Evolutionary conservation across 2,329 filamentous ascomycete genomes (phyloP), one percentile per base, ranked within the genome.

Genomic region (Tolypocladium ophioglossoides): DNA sequence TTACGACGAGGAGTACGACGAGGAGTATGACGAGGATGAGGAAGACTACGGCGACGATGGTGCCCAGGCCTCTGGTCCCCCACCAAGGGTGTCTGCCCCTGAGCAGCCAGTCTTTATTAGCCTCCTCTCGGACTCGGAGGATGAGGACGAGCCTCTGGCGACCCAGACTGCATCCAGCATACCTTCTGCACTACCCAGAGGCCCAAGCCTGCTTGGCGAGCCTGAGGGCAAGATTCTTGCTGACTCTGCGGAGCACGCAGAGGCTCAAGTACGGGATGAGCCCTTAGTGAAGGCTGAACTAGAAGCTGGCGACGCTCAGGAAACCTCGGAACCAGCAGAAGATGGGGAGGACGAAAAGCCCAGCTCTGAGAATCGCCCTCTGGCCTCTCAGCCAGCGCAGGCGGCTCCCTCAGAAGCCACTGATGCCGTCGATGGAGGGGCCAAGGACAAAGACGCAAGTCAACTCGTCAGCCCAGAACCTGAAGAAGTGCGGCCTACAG

Each of bases 41-140:
- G 57, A 56, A 41, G 54, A 54, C 12, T 46, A 57, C 35, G 24
- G 38, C 8, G 54, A 56, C 9, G 51, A 41, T 11, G 52, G 51
- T 10, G 54, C 46, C 18, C 39, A 56, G 30, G 50, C 20, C 14
- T 48, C 57, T 55, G 44, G 46, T 30, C 34, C 48, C 39, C 53
- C 53, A 27, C 40, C 55, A 30, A 44, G 38, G 14, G 57, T 61
- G 6, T 37, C 61, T 12, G 56, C 56, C 11, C 56, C 67, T 1
- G 63, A 63, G 9, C 63, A 67, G 9, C 73, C 74, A 1, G 68
- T 77, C 4, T 68, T 78, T 20, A 78, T 79, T 55, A 71, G 70
- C 52, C 60, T 79, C 11, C 63, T 78, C 4, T 77, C 75, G 0
- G 74, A 78, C 54, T 74, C 72, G 2, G 74, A 77, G 48, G 71